These are phyloP conservation scores for Candida berthetii DNA, from an alignment of 805 yeast species.

Conservation along the genomic window DNA sequence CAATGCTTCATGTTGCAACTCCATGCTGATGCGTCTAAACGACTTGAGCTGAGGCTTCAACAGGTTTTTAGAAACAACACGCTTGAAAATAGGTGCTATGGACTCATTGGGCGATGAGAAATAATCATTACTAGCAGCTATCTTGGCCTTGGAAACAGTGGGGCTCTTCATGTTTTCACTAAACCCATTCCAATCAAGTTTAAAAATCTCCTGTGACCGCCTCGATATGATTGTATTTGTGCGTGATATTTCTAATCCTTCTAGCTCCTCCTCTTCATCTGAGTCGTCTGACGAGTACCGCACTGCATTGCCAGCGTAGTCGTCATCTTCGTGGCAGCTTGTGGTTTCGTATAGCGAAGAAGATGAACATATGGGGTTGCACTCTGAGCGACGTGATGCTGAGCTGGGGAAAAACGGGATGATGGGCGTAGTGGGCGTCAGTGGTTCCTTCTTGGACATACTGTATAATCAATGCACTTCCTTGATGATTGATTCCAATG, in stretches of 20 bases:
- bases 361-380: slow-evolving; percentile 1
- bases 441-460: too few relatives aligned
- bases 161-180: not conserved
- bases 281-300: not conserved
- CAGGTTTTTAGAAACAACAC: slow-evolving; percentile 15
- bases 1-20: slow-evolving; percentile 16
- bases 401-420: not conserved
- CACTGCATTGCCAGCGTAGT: not conserved
- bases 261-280: not conserved
- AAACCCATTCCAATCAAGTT: not conserved
- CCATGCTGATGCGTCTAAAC: slow-evolving; percentile 16
- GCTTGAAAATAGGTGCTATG: slow-evolving; percentile 19
- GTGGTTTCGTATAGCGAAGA: not conserved
- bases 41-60: slow-evolving; percentile 22
- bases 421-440: not conserved
- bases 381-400: not conserved
- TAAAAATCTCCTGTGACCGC: not conserved
- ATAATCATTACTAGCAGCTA: slow-evolving; percentile 1
- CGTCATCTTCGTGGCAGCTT: not conserved
- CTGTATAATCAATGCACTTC: too few relatives aligned
- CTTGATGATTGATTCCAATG: too few relatives aligned
- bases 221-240: not conserved
- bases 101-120: slow-evolving; percentile 11
- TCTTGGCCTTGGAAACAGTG: not conserved
- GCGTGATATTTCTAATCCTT: not conserved